Base-by-base conservation (phyloP, 495 filamentous ascomycete species). In the Penicillium herquei region DNA sequence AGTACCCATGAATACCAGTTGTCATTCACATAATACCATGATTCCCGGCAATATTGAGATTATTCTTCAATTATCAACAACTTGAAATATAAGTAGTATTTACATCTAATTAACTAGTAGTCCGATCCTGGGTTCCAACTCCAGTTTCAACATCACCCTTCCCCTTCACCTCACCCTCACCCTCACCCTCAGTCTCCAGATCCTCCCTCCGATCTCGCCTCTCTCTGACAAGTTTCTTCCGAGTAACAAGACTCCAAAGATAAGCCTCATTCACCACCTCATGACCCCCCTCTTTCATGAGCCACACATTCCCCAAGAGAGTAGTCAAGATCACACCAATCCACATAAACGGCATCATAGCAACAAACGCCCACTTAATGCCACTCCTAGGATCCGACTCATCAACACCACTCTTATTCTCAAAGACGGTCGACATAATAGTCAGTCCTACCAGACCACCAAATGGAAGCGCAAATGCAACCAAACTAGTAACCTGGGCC, bases 381-480 rank as follows among this genome's bases (percentile, higher is more conserved):
- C 58, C 58, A 10, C n/a, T n/a, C 37, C 39, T 47, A 7, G 81
- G 80, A 12, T 71, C 64, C 0, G 30, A 10, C 54, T 75, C 68
- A 0, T 66, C 73, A 1, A 57, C 58, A 3, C 67, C 46, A 1
- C 70, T 63, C 32, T 72, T 78, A 64, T 86, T 86, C 52, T 82
- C 82, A 63, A 86, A 85, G 1, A 87, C 81, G 31, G 74, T 77
- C 6, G 80, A 72, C 81, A 86, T 85, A 42, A 86, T 74, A 0
- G 83, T 84, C 26, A 84, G 66, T 4, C 70, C 75, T 11, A 86
- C 56, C 0, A 83, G 81, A 26, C 84, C 83, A 26, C 84, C 84
- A 52, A 87, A 80, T 0, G 79, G 78, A 30, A 74, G 50, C 3
- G 78, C 72, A 44, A 85, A 81, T 0, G 69, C 56, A 58, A 81